Conservation (phyloP, 805 yeast species). For the Metschnikowia colocasiae region DNA sequence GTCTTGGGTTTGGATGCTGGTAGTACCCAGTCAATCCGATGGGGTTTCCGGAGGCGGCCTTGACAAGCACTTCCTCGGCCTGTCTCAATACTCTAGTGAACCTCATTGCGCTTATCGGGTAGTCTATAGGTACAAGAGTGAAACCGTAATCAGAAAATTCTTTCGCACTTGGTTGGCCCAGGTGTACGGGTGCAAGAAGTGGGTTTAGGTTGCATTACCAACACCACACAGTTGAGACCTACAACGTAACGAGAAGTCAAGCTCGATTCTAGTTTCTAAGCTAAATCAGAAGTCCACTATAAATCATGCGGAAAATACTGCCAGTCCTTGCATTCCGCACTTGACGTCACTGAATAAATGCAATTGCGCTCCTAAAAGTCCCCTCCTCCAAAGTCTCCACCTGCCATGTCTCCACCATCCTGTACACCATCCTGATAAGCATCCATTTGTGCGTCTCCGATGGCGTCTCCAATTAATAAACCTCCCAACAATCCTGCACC, state of each 20-base stretch:
- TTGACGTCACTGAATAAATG: not conserved
- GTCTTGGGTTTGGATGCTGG: constrained; percentile 82
- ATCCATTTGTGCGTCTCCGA: constrained; percentile 29
- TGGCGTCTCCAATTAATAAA: constrained; percentile 45
- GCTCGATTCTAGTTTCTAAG: not conserved
- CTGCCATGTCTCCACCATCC: constrained; percentile 32
- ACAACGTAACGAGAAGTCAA: not conserved
- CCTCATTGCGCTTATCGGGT: constrained; percentile 29
- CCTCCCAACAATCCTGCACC: constrained; percentile 63
- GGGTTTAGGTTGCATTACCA: not conserved
- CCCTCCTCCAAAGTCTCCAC: constrained; percentile 18
- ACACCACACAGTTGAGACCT: not conserved
- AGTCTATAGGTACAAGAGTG: not conserved
- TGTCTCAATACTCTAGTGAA: constrained; percentile 40
- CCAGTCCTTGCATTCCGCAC: not conserved
- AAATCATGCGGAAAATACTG: not conserved
- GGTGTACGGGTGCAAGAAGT: constrained; percentile 17
- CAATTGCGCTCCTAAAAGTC: constrained; percentile 4
- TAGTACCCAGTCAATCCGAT: constrained; percentile 77
- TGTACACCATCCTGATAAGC: constrained; percentile 28
- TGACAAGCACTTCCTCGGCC: constrained; percentile 53
- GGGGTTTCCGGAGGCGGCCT: constrained; percentile 61
- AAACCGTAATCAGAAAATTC: constrained; percentile 9
- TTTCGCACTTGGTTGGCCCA: constrained; percentile 16
- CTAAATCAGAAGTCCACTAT: not conserved